Conservation (phyloP, 2,329 filamentous ascomycete genomes). For the Xylaria sp. region DNA sequence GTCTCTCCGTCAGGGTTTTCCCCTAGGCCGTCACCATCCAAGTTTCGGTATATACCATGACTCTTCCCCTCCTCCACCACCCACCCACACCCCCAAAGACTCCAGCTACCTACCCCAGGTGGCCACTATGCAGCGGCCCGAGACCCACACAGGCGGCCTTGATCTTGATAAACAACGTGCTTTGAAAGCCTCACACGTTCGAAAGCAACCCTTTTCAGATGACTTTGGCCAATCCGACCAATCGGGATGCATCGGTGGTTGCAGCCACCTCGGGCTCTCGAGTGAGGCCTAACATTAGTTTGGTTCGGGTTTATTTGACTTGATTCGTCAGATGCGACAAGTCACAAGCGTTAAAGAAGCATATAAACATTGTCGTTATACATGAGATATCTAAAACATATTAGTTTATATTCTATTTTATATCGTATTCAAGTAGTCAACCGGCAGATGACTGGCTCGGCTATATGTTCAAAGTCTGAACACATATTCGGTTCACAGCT, state of each 20-base stretch:
- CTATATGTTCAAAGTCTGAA: too few relatives aligned
- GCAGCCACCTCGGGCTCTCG: constrained; percentile 6
- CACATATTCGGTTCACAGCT: too few relatives aligned
- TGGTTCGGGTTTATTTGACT: too few relatives aligned
- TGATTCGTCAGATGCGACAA: too few relatives aligned
- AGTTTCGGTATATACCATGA: constrained; percentile 6
- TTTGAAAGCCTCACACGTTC: constrained; percentile 9
- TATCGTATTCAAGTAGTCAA: too few relatives aligned
- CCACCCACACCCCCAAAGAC: too few relatives aligned
- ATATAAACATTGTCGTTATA: too few relatives aligned
- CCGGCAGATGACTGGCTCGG: too few relatives aligned
- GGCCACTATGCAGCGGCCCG: constrained; percentile 8
- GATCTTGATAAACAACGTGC: constrained; percentile 24
- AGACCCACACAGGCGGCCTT: constrained; percentile 14
- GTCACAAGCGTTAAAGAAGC: neutral
- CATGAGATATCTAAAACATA: too few relatives aligned
- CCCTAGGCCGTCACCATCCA: neutral
- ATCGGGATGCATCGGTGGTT: constrained; percentile 19
- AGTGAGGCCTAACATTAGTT: too few relatives aligned
- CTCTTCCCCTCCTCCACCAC: constrained; percentile 17
- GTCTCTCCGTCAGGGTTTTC: neutral
- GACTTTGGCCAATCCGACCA: constrained; percentile 15
- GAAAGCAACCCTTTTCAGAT: constrained; percentile 16
- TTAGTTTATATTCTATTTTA: too few relatives aligned
- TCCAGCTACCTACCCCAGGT: constrained; percentile 9